These are phyloP conservation scores for Blastobotrys capitulatus DNA, from an alignment of 1,139 yeast genomes.

Conservation along the genomic window DNA sequence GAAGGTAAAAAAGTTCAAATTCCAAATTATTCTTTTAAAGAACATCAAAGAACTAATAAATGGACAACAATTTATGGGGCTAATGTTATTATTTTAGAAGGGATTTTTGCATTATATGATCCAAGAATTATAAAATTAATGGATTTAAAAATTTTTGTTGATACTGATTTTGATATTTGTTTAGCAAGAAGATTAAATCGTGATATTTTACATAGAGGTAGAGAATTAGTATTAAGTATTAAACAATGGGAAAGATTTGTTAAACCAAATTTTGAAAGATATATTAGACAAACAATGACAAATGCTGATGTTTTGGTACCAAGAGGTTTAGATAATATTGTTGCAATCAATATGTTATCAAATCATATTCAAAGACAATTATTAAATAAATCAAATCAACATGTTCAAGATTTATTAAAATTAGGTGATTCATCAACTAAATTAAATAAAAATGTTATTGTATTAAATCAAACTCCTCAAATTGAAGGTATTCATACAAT, in stretches of 20 bases:
- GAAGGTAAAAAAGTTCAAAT: slow-evolving; percentile 56
- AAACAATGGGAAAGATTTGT: slow-evolving; percentile 88
- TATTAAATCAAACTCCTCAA: slow-evolving; percentile 61
- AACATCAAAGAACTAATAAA: slow-evolving; percentile 68
- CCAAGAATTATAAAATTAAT: slow-evolving; percentile 62
- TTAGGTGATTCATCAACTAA: slow-evolving; percentile 38
- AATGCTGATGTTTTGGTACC: slow-evolving; percentile 86
- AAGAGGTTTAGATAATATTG: slow-evolving; percentile 73
- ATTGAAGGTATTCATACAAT: slow-evolving; percentile 67
- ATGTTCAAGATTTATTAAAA: slow-evolving; percentile 51
- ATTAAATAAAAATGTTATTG: slow-evolving; percentile 15
- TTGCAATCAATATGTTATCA: slow-evolving; percentile 75
- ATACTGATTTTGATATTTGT: slow-evolving; percentile 90
- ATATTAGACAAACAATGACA: slow-evolving; percentile 71
- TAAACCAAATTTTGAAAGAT: slow-evolving; percentile 81
- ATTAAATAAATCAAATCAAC: slow-evolving; percentile 56
- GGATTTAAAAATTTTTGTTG: slow-evolving; percentile 87
- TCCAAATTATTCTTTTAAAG: slow-evolving; percentile 78
- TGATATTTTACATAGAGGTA: slow-evolving; percentile 79
- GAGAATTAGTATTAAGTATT: slow-evolving; percentile 76
- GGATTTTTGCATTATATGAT: slow-evolving; percentile 79
- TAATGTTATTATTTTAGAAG: slow-evolving; percentile 86
- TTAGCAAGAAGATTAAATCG: slow-evolving; percentile 80
- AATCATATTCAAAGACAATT: slow-evolving; percentile 75
- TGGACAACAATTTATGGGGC: slow-evolving; percentile 85